Base-by-base conservation (phyloP, 1,284 basidiomycete species). In the Amylostereum areolatum region DNA sequence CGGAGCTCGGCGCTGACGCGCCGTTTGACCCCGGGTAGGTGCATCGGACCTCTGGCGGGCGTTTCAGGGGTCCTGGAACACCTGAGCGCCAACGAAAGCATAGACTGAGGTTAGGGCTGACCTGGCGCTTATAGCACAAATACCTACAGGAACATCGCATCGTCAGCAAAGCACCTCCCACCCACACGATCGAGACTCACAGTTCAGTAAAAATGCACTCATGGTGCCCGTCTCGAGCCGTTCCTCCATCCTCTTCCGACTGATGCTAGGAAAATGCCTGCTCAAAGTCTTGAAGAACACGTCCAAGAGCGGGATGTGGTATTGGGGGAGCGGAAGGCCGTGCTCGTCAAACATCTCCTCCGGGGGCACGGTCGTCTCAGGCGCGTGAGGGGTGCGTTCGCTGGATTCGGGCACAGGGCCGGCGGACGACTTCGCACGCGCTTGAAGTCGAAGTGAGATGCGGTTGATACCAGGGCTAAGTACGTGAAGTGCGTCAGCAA, bases 381-480 rank as follows among this genome's bases (percentile, higher is more conserved):
- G 18, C 18, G 18, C 18, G 18, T 18, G 18, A 18, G 18, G 18
- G 0, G 59, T 54, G 11, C 54, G 51, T 8, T 55, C 49, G 25
- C 55, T 48, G 7, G 55, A 53, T 24, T 55, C 55, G 27, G 39
- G 57, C 46, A 45, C 55, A 53, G 56, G 47, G 56, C 59, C 47
- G 7, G n/a, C 37, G n/a, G 37, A 18, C 27, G 37, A 39, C 27
- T 6, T 39, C 37, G 37, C 62, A 32, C 64, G 59, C 12, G 63
- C 59, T 50, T 69, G 68, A 5, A 72, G 57, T 56, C 69, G 69
- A 31, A 72, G 60, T 3, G 64, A 63, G 40, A 72, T 70, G 3
- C 69, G 65, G 48, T 71, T 70, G 54, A 72, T 66, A 24, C 70
- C 70, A 4, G 70, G 69, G 41, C 59, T 61, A 61, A 39, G n/a